Evolutionary conservation across 805 yeast genomes (phyloP).

Genomic region (Saturnispora saitoi): DNA sequence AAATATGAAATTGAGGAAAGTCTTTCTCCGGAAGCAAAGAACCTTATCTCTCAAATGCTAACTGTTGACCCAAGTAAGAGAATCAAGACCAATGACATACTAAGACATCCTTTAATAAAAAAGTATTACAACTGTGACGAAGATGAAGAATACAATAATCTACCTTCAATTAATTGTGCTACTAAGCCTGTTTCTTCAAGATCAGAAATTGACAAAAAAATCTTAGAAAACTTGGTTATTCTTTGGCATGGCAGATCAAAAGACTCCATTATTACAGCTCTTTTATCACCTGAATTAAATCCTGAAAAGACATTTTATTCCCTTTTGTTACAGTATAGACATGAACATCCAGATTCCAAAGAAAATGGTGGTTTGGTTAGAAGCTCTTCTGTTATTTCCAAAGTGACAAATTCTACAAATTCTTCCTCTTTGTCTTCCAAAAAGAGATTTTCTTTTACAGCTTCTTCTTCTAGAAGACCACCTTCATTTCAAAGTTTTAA

Average conservation of each 20-base stretch:
- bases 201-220: conserved; percentile 43
- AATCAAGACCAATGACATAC: conserved; percentile 68
- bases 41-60: conserved; percentile 72
- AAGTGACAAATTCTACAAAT: conserved; percentile 14
- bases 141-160: conserved; percentile 29
- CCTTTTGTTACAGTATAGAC: conserved; percentile 29
- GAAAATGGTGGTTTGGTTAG: conserved; percentile 20
- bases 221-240: conserved; percentile 45
- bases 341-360: conserved; percentile 24
- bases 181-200: conserved; percentile 37
- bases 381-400: conserved; percentile 26
- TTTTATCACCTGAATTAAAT: conserved; percentile 24
- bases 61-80: conserved; percentile 74
- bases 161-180: conserved; percentile 51
- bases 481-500: conserved; percentile 35
- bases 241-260: conserved; percentile 49
- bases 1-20: conserved; percentile 74
- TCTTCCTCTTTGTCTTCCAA: conserved; percentile 19
- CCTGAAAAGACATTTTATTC: conserved; percentile 34
- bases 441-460: conserved; percentile 37
- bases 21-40: conserved; percentile 77
- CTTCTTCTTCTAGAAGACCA: conserved; percentile 37
- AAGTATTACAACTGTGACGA: conserved; percentile 53
- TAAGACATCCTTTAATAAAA: conserved; percentile 70
- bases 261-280: conserved; percentile 25